Base-by-base conservation (phyloP, 352 stramenopile species). In the Phytopythium montanum region DNA sequence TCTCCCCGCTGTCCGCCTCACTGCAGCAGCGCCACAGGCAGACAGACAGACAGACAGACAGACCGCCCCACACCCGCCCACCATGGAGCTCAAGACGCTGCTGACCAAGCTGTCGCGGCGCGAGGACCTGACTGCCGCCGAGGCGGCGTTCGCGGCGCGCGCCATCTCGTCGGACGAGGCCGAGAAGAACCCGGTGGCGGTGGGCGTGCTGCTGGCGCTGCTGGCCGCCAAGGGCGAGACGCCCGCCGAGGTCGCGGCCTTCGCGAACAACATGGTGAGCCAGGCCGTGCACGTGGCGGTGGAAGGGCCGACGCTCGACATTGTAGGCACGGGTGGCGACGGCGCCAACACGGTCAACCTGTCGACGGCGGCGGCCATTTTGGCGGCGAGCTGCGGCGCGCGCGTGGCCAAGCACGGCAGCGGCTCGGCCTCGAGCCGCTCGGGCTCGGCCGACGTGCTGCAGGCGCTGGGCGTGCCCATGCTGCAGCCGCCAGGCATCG, bases 261-360 rank as follows among this genome's bases (percentile, higher is more conserved):
- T 99, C 72, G 97, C 98, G 42, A 79, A 84, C 44, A 90, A 97
- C 59, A 99, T 99, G 97, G 96, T 97, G 65, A 63, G 82, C 23
- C 88, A 97, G 23, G 97, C 92, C 52, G 80, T 97, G 50, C 62
- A 71, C 5, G 94, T 99, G 19, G 25, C 59, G 5, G 62, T 91
- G 54, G 53, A 69, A 51, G 74, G 87, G 48, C 95, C 95, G 36
- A 86, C 98, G 34, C 77, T 99, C 14, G 97, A 99, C 72, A 99
- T 99, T 67, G 97, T 99, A 19, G 97, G 97, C 50, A 99, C 97
- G 4, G 97, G 97, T 52, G 97, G 97, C 52, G 97, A 99, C 68
- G 97, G 97, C 52, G 96, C 96, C 34, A 90, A 99, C 72, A 99
- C 97, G 0, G 98, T 99, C 63, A 99, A 99, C 69, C 89, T 99